Conservation (phyloP, 2,329 filamentous ascomycete species). For the Diaporthe destruens region DNA sequence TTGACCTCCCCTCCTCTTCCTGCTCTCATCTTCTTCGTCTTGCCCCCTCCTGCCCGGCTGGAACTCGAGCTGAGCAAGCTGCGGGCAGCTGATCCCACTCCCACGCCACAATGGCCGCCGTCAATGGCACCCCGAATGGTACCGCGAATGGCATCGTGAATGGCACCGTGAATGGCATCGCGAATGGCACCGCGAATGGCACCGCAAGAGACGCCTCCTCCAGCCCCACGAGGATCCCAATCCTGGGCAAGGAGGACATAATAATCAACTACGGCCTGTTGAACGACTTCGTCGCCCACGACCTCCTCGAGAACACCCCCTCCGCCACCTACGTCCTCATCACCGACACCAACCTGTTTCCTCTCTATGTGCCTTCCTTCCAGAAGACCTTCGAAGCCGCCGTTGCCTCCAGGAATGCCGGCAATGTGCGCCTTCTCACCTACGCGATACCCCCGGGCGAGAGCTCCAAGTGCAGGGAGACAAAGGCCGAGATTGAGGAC, state of each 20-base stretch:
- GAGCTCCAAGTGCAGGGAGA: constrained; percentile 91
- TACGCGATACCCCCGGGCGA: constrained; percentile 93
- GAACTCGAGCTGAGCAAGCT: constrained; percentile 35
- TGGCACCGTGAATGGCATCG: constrained; percentile 38
- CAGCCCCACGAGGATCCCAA: constrained; percentile 74
- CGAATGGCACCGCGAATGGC: constrained; percentile 45
- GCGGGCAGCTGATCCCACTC: constrained; percentile 33
- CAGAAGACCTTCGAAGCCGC: constrained; percentile 71
- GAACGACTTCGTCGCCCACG: constrained; percentile 82
- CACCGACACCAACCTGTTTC: constrained; percentile 92
- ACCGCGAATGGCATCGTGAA: constrained; percentile 32
- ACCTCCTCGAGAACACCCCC: constrained; percentile 80
- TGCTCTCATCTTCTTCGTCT: neutral
- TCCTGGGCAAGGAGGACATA: constrained; percentile 91
- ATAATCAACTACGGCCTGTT: constrained; percentile 93
- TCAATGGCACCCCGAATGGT: constrained; percentile 46
- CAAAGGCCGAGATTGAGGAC: constrained; percentile 95
- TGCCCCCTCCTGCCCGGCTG: constrained; percentile 27
- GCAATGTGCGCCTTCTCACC: constrained; percentile 77
- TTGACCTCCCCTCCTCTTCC: neutral
- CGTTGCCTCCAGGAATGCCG: constrained; percentile 48
- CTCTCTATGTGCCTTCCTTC: constrained; percentile 85
- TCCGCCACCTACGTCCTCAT: constrained; percentile 97
- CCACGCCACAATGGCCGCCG: constrained; percentile 42
- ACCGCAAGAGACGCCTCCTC: constrained; percentile 42